Percentiles rank a stretch among this genome's conserved stretches.
Conservation (phyloP, 257 asterid genomes). For the Henckelia pumila region DNA sequence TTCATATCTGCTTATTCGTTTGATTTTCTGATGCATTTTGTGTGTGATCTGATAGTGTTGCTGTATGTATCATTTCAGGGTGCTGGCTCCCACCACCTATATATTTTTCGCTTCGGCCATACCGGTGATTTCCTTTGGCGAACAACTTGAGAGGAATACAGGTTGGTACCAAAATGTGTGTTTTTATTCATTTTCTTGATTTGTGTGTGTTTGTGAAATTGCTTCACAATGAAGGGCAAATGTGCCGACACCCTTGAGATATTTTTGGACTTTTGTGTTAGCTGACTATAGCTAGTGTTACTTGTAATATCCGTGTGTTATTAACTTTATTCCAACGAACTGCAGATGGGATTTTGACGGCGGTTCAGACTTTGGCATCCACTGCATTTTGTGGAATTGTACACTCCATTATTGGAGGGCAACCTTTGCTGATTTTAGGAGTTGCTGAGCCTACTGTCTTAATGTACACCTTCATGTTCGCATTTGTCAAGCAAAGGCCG, state of each 20-base stretch:
- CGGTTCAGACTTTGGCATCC: constrained; percentile 86
- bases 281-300: background rate
- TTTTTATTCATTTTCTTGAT: background rate
- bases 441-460: constrained; percentile 98
- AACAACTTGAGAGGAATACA: constrained; percentile 74
- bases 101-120: constrained; percentile 85
- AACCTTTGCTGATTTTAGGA: constrained; percentile 81
- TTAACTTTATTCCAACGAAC: constrained; percentile 1
- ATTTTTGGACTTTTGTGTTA: background rate
- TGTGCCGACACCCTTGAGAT: constrained; percentile 16
- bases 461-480: constrained; percentile 95
- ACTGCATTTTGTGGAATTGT: constrained; percentile 88
- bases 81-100: constrained; percentile 80
- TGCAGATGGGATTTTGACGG: constrained; percentile 87
- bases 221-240: background rate
- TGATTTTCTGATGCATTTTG: too few species aligned
- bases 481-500: constrained; percentile 72
- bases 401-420: constrained; percentile 95
- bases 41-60: background rate
- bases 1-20: constrained; percentile 17
- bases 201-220: background rate
- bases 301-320: background rate
- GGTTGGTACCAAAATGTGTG: constrained; percentile 36
- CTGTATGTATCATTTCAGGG: constrained; percentile 40
- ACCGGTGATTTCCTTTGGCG: constrained; percentile 84